phyloP scores from a whole-genome alignment of 2,329 filamentous ascomycete genomes.

The Venturia effusa region DNA sequence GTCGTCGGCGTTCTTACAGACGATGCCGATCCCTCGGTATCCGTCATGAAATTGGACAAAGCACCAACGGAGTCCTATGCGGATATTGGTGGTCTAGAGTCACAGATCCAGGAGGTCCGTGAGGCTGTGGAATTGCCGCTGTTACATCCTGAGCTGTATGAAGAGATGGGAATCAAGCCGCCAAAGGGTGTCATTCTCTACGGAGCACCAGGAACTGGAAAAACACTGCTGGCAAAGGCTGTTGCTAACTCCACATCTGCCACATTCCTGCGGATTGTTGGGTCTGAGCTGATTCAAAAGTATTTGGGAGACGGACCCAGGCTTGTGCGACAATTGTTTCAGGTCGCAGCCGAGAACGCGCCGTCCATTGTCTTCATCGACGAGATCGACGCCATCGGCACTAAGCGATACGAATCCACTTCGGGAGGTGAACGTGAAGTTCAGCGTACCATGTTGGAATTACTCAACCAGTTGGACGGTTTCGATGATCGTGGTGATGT shows the following conservation, averaged over 20 bases:
- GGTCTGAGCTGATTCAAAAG: slow-evolving; percentile 95
- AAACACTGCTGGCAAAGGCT: slow-evolving; percentile 90
- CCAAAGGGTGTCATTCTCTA: slow-evolving; percentile 99
- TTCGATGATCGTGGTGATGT: slow-evolving; percentile 98
- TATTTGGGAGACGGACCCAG: slow-evolving; percentile 94
- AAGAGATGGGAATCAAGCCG: slow-evolving; percentile 99
- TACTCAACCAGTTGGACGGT: slow-evolving; percentile 95
- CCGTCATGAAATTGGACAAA: slow-evolving; percentile 99
- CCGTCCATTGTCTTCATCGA: slow-evolving; percentile 98
- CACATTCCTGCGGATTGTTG: slow-evolving; percentile 94
- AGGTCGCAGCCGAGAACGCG: slow-evolving; percentile 89
- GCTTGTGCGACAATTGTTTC: slow-evolving; percentile 90
- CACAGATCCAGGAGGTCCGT: slow-evolving; percentile 93
- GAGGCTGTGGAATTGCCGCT: slow-evolving; percentile 94
- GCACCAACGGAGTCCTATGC: slow-evolving; percentile 96
- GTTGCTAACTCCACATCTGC: slow-evolving; percentile 98
- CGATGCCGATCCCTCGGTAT: slow-evolving; percentile 88
- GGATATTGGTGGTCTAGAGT: slow-evolving; percentile 91
- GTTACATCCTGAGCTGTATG: slow-evolving; percentile 91
- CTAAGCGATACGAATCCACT: slow-evolving; percentile 95
- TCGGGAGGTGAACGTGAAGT: slow-evolving; percentile 96
- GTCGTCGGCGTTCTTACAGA: slow-evolving; percentile 96
- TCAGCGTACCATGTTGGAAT: slow-evolving; percentile 95
- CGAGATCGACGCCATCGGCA: slow-evolving; percentile 97
- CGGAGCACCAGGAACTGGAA: slow-evolving; percentile 91